Evolutionary conservation across 169 alveolate genomes (phyloP).

Genomic region (Eimeria acervulina): DNA sequence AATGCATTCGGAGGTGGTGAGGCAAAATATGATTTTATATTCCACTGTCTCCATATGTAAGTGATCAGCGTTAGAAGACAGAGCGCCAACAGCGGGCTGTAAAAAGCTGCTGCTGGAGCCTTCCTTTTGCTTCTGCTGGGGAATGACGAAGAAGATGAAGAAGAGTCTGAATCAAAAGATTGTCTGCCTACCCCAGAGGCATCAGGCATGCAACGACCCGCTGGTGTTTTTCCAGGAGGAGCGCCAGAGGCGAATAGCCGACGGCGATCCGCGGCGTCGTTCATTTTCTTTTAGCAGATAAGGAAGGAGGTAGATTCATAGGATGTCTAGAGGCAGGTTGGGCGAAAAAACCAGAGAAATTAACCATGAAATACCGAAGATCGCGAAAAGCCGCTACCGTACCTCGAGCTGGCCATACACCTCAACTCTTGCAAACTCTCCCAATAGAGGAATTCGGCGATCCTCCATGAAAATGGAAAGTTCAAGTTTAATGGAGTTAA

Average conservation of each 20-base stretch:
- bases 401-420: background rate
- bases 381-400: background rate
- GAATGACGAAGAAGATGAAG: too few species aligned
- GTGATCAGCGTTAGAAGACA: background rate
- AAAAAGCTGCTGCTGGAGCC: background rate
- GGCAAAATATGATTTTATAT: background rate
- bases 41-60: background rate
- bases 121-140: too few species aligned
- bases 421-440: background rate
- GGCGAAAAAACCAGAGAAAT: background rate
- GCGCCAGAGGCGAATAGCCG: background rate
- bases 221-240: too few species aligned
- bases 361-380: background rate
- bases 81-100: background rate
- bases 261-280: slow-evolving; percentile 11
- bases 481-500: background rate
- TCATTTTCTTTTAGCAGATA: background rate
- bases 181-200: too few species aligned
- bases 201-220: too few species aligned
- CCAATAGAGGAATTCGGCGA: background rate
- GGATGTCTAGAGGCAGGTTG: background rate
- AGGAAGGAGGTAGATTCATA: too few species aligned
- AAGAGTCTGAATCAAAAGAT: too few species aligned
- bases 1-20: too few species aligned
- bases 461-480: background rate